Percentiles rank a stretch among this genome's conserved stretches.
These are phyloP conservation scores for Pythium oligandrum DNA, from an alignment of 352 stramenopile genomes.

Conservation along the genomic window DNA sequence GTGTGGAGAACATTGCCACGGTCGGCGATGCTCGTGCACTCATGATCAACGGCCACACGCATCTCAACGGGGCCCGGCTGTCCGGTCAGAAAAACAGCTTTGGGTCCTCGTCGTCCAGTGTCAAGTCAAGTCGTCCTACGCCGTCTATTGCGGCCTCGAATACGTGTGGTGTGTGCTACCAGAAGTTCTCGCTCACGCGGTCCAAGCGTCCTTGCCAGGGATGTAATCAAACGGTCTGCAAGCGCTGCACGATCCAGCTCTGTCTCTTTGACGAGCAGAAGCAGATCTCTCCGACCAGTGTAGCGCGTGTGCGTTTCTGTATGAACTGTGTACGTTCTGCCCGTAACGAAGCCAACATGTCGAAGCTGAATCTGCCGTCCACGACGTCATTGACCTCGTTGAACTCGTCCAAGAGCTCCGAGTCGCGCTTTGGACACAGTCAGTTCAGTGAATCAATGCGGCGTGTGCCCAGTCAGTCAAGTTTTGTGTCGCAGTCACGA, in stretches of 20 bases:
- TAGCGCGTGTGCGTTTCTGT: slow-evolving; percentile 28
- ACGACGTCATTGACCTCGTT: no score
- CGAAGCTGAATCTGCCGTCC: slow-evolving; percentile 10
- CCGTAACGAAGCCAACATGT: slow-evolving; percentile 16
- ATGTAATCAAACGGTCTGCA: slow-evolving; percentile 25
- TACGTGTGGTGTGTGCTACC: slow-evolving; percentile 31
- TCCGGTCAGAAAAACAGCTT: slow-evolving; percentile 2
- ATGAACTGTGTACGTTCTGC: slow-evolving; percentile 28
- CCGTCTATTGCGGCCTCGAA: slow-evolving; percentile 8
- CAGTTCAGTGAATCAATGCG: no score
- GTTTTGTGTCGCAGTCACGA: no score
- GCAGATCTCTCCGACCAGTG: slow-evolving; percentile 24
- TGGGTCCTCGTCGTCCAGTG: slow-evolving; percentile 8
- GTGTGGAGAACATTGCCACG: slow-evolving; percentile 29
- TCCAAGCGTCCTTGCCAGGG: slow-evolving; percentile 28
- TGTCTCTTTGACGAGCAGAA: slow-evolving; percentile 32
- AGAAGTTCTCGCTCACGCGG: slow-evolving; percentile 29
- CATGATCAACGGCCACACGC: slow-evolving; percentile 19
- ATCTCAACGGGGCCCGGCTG: slow-evolving; percentile 8
- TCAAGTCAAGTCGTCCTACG: not conserved
- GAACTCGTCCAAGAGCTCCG: not conserved
- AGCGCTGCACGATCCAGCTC: slow-evolving; percentile 25
- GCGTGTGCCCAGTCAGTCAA: no score
- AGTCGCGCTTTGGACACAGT: not conserved
- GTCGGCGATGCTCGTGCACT: slow-evolving; percentile 25